Percentiles rank a stretch among this genome's conserved stretches.
Evolutionary conservation across 2,329 filamentous ascomycete genomes (phyloP).

Genomic region (Venturia carpophila): DNA sequence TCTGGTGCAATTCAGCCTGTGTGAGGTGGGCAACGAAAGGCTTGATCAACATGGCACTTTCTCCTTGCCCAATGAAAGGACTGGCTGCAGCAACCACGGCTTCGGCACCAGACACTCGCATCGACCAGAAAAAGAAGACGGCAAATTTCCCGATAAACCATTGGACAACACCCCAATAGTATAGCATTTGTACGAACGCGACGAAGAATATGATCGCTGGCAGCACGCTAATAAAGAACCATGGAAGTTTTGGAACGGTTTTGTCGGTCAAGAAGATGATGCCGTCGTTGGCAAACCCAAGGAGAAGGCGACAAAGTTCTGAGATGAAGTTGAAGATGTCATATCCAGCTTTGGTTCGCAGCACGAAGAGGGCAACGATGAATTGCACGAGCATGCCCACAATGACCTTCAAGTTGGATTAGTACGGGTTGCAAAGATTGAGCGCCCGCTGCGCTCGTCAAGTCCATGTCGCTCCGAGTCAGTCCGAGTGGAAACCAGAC

Average conservation of each 20-base stretch:
- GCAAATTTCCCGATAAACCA: conserved; percentile 88
- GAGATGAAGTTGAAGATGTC: conserved; percentile 92
- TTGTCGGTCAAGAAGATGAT: conserved; percentile 60
- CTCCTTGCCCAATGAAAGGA: conserved; percentile 89
- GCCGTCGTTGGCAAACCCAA: conserved; percentile 69
- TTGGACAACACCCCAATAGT: conserved; percentile 72
- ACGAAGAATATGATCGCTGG: conserved; percentile 96
- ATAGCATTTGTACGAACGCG: conserved; percentile 78
- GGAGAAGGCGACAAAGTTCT: conserved; percentile 60
- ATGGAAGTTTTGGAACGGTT: conserved; percentile 39
- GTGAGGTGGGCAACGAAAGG: conserved; percentile 83
- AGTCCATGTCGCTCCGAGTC: too few relatives aligned
- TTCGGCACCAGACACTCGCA: conserved; percentile 81
- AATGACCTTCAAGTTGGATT: conserved; percentile 45
- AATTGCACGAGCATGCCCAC: conserved; percentile 86
- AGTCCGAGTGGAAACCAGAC: too few relatives aligned
- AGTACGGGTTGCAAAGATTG: not conserved
- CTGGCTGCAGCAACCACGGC: conserved; percentile 90
- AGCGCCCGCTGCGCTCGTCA: too few relatives aligned
- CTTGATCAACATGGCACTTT: conserved; percentile 85
- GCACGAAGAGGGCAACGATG: conserved; percentile 78
- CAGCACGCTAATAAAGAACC: conserved; percentile 73
- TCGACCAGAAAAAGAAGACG: conserved; percentile 82
- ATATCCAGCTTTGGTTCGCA: conserved; percentile 69
- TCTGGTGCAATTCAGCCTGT: conserved; percentile 78